These are phyloP conservation scores for Cucurbita maxima DNA, from an alignment of 306 rosid species.

Conservation along the genomic window DNA sequence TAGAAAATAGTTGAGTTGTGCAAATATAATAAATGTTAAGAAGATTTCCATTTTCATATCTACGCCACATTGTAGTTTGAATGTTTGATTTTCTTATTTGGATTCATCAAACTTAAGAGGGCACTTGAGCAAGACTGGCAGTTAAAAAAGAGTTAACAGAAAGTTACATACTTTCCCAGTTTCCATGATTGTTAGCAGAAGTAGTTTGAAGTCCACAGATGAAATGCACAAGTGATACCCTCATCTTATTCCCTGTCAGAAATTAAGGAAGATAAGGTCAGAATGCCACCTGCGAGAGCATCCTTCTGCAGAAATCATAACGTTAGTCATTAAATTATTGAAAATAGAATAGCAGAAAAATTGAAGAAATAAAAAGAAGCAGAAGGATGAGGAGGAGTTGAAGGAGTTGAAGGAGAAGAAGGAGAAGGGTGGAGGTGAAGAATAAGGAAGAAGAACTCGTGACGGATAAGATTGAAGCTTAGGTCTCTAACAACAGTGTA, in stretches of 20 bases:
- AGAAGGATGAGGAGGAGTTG: too few species aligned
- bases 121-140: not conserved
- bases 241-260: not conserved
- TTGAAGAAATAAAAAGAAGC: too few species aligned
- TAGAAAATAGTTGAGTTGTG: not conserved
- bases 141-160: not conserved
- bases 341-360: not conserved
- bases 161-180: not conserved
- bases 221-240: not conserved
- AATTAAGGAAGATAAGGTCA: not conserved
- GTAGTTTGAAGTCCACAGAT: not conserved
- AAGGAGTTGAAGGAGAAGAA: too few species aligned
- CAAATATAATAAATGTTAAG: not conserved
- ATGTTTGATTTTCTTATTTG: not conserved
- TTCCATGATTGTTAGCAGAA: not conserved
- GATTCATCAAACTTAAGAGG: not conserved
- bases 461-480: too few species aligned
- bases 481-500: too few species aligned
- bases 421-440: too few species aligned
- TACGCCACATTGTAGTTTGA: not conserved
- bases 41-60: not conserved
- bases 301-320: not conserved
- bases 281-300: not conserved
- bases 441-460: too few species aligned
- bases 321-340: not conserved